Base-by-base conservation (phyloP, 495 filamentous ascomycete genomes). In the Aspergillus asperescens region DNA sequence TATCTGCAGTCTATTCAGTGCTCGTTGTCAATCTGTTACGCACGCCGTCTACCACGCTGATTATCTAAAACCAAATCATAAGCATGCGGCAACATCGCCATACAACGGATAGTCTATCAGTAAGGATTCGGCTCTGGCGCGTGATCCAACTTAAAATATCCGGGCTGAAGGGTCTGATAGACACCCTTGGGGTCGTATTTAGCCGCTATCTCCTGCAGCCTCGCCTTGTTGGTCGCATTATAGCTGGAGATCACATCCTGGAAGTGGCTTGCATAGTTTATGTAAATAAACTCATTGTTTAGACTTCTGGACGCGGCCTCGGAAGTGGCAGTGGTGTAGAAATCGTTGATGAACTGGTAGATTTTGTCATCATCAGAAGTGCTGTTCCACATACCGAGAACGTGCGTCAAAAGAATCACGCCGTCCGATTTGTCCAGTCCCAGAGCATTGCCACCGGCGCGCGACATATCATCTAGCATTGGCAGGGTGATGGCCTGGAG, bases 211-310 rank as follows among this genome's bases (percentile, higher is more conserved):
- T 46, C 32, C 34, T 47, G 41, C 8, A 53, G 42, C 7, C 29
- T 44, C 6, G 50, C 50, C 42, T 53, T 53, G 42, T 31, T 53
- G 6, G 22, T 23, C 20, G 50, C n/a, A 9, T 42, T 42, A 13
- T 53, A 53, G 16, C 50, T 40, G 9, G 50, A 28, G n/a, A 53
- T 53, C 19, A 47, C 50, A 27, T 53, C 50, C 42, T 53, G 50
- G 16, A 28, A 46, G 10, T 39, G 41, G 12, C 50, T 53, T 4
- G 50, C 50, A 27, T 53, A 77, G 50, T 82, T 81, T 54, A 81
- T 71, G 55, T 86, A 85, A 23, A 85, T 59, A 47, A 78, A 88
- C 28, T 75, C 67, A 45, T 81, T 62, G 32, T 69, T 61, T 20
- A 80, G 15, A 0, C 68, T 68, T 38, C 71, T 54, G 13, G 50